Base-by-base conservation (phyloP, 495 filamentous ascomycete genomes). In the Tuber umbilicatum region DNA sequence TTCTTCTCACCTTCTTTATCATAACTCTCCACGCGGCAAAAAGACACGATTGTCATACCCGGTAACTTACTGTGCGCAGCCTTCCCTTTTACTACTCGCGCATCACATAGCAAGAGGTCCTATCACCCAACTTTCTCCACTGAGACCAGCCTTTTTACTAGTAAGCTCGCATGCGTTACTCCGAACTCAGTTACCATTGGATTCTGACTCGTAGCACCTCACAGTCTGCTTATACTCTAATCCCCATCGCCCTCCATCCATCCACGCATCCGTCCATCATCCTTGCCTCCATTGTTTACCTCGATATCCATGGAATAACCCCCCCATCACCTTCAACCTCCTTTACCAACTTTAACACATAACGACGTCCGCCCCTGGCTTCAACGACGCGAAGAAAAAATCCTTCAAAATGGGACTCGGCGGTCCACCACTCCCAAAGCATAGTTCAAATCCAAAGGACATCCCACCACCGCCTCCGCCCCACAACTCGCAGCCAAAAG, bases 381-480 rank as follows among this genome's bases (percentile, higher is more conserved):
- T 64, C 27, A 64, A 17, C 55, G 12, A 64, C 55, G 55, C 55
- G 55, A 64, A 64, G 55, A 35, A 64, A 64, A 64, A 16, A 64
- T 64, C 55, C 55, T 64, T 64, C 55, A 64, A 64, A 35, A 64
- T 64, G 55, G 55, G 55, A 35, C 55, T 64, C 55, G 55, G 55
- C 4, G 55, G 55, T 35, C 76, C 69, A 10, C 76, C 75, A 27
- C 75, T 73, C 21, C 74, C 76, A n/a, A 71, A 68, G 45, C 76
- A 78, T 23, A 78, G 77, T 37, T 78, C 77, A 0, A 74, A 78
- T 21, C 77, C 77, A 60, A 79, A 74, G 77, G 79, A 81, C 79
- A 75, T 79, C 47, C 79, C 79, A 55, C 79, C 79, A 43, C 79
- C 78, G 41, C 79, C 78, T 21, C 79, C 79, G 12, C 42, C 47